A percentile compares a stretch with the other conserved stretches of the same genome.
These are phyloP conservation scores for Trapa bicornis DNA, from an alignment of 345 rosid genomes.

Conservation along the genomic window DNA sequence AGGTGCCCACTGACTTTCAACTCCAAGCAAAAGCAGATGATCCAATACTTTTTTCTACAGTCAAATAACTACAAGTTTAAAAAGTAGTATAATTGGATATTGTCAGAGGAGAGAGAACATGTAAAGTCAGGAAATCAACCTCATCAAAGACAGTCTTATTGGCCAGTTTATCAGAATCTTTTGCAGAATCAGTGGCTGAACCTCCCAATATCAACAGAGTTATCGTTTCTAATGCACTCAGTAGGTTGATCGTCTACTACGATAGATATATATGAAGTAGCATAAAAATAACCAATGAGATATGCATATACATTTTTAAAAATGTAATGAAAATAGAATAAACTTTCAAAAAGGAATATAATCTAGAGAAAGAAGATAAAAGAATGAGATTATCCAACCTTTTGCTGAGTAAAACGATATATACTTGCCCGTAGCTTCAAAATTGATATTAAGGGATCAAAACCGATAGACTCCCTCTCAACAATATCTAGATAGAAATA, in stretches of 20 bases:
- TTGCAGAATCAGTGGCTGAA: slow-evolving; percentile 52
- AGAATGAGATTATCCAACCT: slow-evolving; percentile 67
- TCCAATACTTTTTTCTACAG: slow-evolving; percentile 72
- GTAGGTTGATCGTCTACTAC: slow-evolving; percentile 96
- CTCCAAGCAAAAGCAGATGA: slow-evolving; percentile 71
- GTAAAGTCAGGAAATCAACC: slow-evolving; percentile 30
- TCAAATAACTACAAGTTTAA: slow-evolving; percentile 12
- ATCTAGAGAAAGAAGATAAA: neutral
- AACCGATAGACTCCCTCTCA: slow-evolving; percentile 93
- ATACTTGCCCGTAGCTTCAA: slow-evolving; percentile 65
- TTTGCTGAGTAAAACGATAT: slow-evolving; percentile 85
- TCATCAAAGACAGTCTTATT: slow-evolving; percentile 78
- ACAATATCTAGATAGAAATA: slow-evolving; percentile 39
- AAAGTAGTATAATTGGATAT: slow-evolving; percentile 3
- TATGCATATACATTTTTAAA: neutral
- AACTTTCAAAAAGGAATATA: neutral
- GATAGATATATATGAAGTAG: slow-evolving; percentile 31
- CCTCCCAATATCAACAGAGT: slow-evolving; percentile 70
- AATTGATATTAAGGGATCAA: slow-evolving; percentile 64
- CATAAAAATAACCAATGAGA: slow-evolving; percentile 32
- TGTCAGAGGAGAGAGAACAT: slow-evolving; percentile 4
- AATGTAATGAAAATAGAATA: neutral
- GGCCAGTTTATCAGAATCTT: slow-evolving; percentile 64
- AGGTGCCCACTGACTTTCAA: slow-evolving; percentile 97
- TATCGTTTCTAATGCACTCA: slow-evolving; percentile 73